Evolutionary conservation across 495 filamentous ascomycete genomes (phyloP), one percentile per base, ranked within the genome.

Genomic region (Apodospora peruviana): DNA sequence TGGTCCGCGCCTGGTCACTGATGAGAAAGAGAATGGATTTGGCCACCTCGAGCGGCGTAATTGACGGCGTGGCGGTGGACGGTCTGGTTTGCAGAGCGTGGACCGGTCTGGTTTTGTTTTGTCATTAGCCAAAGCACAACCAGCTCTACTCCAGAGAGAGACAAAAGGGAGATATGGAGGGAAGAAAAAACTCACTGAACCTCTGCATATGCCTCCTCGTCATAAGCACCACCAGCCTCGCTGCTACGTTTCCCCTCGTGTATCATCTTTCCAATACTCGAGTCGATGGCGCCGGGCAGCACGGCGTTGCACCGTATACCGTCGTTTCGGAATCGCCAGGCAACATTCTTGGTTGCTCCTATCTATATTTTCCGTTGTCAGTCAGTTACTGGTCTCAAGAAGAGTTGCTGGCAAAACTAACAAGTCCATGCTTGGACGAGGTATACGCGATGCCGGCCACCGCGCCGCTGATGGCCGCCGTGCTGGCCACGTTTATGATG

Each of bases 311-410:
- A 55, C 16, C 57, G 39, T 18, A 56, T 53, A 12, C 62, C 62
- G 12, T 71, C 69, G 48, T 67, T 57, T 10, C 59, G 56, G 51
- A 67, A 74, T 11, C 69, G 48, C 64, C 64, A 74, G 7, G 71
- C 69, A 2, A 71, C 67, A 51, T 72, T 71, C 42, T 71, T 72
- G 3, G 71, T 74, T 9, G 66, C 68, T 1, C 71, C 71, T 8
- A 71, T 53, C 49, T 65, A 11, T 18, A 29, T 29, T 21, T 11
- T 1, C 21, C 10, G 5, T 16, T 44, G 11, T 44, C 22, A 29
- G 42, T 29, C 21, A 8, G 16, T 41, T 19, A 18, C 2, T n/a
- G n/a, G n/a, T n/a, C n/a, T n/a, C n/a, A n/a, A n/a, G n/a, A n/a
- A n/a, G n/a, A n/a, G n/a, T n/a, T n/a, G n/a, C n/a, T n/a, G n/a